phyloP scores from a whole-genome alignment of 2,329 filamentous ascomycete species.

The Colletotrichum neosansevieriae region DNA sequence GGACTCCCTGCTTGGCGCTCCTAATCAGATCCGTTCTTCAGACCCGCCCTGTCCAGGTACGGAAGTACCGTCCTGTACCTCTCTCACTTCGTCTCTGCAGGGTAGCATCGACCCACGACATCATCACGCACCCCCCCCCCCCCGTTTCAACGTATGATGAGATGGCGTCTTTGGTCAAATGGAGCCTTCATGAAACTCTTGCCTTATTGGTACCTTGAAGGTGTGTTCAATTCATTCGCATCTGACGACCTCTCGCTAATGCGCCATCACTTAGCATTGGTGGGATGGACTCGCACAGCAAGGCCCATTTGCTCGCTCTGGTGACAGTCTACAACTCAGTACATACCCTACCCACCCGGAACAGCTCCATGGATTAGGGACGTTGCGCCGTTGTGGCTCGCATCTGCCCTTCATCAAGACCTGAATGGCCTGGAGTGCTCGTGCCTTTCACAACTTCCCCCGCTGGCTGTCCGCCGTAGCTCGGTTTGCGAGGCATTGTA shows the following conservation, averaged over 20 bases:
- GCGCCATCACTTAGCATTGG: slow-evolving; percentile 12
- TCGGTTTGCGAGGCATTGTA: slow-evolving; percentile 33
- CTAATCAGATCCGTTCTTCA: slow-evolving; percentile 35
- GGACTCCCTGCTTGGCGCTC: slow-evolving; percentile 29
- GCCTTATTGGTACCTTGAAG: slow-evolving; percentile 33
- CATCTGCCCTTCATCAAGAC: slow-evolving; percentile 27
- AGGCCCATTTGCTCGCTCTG: slow-evolving; percentile 22
- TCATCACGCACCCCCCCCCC: slow-evolving; percentile 20
- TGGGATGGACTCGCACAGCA: slow-evolving; percentile 13
- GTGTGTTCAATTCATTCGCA: slow-evolving; percentile 29
- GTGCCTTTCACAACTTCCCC: slow-evolving; percentile 25
- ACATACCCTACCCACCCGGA: slow-evolving; percentile 35
- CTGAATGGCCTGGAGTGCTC: slow-evolving; percentile 17
- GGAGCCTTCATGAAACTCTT: slow-evolving; percentile 32
- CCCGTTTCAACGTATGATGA: slow-evolving; percentile 28
- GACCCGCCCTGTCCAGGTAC: background rate
- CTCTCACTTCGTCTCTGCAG: slow-evolving; percentile 1
- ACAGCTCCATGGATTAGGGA: slow-evolving; percentile 35
- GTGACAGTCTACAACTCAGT: background rate
- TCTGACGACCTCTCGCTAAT: slow-evolving; percentile 22
- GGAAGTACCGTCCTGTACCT: slow-evolving; percentile 26
- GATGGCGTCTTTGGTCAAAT: slow-evolving; percentile 30
- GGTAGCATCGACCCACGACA: slow-evolving; percentile 28
- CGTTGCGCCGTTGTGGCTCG: slow-evolving; percentile 38
- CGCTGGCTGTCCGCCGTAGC: slow-evolving; percentile 22